Evolutionary conservation across 805 yeast genomes (phyloP), one percentile per base, ranked within the genome.

Genomic region (Candida railenensis): DNA sequence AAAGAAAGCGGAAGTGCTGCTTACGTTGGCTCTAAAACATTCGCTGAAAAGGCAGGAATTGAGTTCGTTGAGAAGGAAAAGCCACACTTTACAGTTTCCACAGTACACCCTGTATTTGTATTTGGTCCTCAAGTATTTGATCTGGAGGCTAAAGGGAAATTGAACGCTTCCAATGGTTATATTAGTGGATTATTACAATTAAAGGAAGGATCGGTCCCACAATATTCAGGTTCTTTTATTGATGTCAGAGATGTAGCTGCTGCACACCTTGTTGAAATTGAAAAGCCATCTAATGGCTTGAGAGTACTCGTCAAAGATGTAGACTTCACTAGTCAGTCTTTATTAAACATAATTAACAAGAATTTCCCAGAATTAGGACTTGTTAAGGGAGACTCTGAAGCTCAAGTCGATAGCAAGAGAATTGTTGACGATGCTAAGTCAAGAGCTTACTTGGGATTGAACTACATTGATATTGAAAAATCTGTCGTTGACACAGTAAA

Each of bases 71-170:
- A 57, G 39, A 34, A 34, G 2, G 58, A 61, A 37, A 49, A 55
- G 37, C 63, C 62, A 3, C 37, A 48, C 38, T 60, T 58, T 43
- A 40, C 45, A 22, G 46, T 61, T 28, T 47, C 52, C 20, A 48
- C 48, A 34, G 53, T 59, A 33, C 54, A 56, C 45, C 64, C 65
- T 2, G 49, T 48, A 40, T 57, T 46, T 44, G 62, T 58, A 5
- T 57, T 58, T 37, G 65, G 65, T 18, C 65, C 65, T 4, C 64
- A 60, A 43, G 69, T 68, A 2, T 66, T 57, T 44, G 66, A 55
- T 3, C 48, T 52, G 21, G 66, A 60, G 40, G 65, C 62, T 12
- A 59, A 59, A 32, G 62, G 47, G 3, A 53, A 50, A 25, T 56
- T 66, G 48, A 65, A 65, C 45, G 58, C n/a, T 12, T 38, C 42